Conservation (phyloP, 2,329 filamentous ascomycete species). For the Camptophora hylomeconis region DNA sequence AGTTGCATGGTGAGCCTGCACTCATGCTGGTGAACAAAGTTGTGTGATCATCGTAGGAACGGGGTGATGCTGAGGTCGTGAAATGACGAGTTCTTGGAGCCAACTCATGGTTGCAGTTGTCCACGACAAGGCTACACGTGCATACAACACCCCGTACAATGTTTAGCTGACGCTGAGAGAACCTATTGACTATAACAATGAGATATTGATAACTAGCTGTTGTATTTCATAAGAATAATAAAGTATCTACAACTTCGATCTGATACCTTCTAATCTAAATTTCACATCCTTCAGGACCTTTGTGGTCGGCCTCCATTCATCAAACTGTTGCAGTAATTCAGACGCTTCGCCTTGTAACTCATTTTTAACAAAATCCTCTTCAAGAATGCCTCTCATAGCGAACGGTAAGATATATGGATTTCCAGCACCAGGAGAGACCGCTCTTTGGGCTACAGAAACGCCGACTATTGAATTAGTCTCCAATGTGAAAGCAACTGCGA, state of each 20-base stretch:
- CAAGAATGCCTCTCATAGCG: slow-evolving; percentile 85
- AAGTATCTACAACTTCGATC: slow-evolving; percentile 56
- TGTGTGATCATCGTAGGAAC: too few relatives aligned
- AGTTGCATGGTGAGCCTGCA: too few relatives aligned
- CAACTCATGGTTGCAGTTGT: too few relatives aligned
- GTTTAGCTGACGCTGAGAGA: too few relatives aligned
- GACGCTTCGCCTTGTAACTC: slow-evolving; percentile 66
- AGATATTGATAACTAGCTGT: too few relatives aligned
- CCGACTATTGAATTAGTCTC: slow-evolving; percentile 50
- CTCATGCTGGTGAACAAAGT: too few relatives aligned
- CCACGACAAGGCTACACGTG: too few relatives aligned
- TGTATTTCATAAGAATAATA: too few relatives aligned
- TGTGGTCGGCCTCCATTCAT: slow-evolving; percentile 79
- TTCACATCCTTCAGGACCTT: slow-evolving; percentile 94
- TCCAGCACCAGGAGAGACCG: slow-evolving; percentile 27
- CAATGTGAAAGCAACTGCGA: slow-evolving; percentile 59
- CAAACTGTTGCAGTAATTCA: slow-evolving; percentile 73
- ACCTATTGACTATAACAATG: too few relatives aligned
- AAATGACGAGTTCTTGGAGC: too few relatives aligned
- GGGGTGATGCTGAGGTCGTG: too few relatives aligned
- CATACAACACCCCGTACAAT: too few relatives aligned
- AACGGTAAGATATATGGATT: slow-evolving; percentile 91
- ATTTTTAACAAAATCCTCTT: slow-evolving; percentile 79
- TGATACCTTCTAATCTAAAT: slow-evolving; percentile 80
- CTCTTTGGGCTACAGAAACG: slow-evolving; percentile 39